Evolutionary conservation across 352 stramenopile species (phyloP).

Genomic region (Phytophthora sojae): DNA sequence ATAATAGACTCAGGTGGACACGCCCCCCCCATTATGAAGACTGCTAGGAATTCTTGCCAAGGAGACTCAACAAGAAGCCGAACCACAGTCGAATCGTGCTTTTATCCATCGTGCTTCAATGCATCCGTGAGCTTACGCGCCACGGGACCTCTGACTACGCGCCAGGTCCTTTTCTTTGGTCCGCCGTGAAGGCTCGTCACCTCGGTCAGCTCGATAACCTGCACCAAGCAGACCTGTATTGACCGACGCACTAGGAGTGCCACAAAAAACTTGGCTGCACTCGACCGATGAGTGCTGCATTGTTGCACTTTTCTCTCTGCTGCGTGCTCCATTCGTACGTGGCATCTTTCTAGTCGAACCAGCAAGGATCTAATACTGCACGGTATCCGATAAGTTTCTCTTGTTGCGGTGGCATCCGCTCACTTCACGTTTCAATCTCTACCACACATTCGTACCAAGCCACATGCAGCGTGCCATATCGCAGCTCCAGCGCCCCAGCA

Average conservation of each 20-base stretch:
- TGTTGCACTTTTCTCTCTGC: too few species aligned
- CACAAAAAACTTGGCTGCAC: too few species aligned
- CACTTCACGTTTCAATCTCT: constrained; percentile 7
- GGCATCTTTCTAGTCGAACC: constrained; percentile 10
- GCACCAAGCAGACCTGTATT: not conserved
- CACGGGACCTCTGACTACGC: not conserved
- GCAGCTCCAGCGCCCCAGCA: not conserved
- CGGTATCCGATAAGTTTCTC: not conserved
- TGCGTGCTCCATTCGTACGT: too few species aligned
- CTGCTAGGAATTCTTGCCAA: too few species aligned
- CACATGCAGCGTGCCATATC: constrained; percentile 4
- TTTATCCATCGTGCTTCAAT: too few species aligned
- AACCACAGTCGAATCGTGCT: too few species aligned
- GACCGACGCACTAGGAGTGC: too few species aligned
- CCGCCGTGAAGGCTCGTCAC: constrained; percentile 1
- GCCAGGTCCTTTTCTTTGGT: too few species aligned
- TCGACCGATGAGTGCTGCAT: not conserved
- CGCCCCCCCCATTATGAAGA: too few species aligned
- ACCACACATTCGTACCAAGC: constrained; percentile 5
- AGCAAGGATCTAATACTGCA: not conserved
- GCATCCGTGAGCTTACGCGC: constrained; percentile 7
- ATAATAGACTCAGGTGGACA: too few species aligned
- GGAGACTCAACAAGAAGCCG: too few species aligned
- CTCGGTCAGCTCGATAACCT: not conserved
- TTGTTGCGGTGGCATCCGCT: not conserved